These are phyloP conservation scores for Pistacia integerrima DNA, from an alignment of 345 rosid genomes.

Conservation along the genomic window DNA sequence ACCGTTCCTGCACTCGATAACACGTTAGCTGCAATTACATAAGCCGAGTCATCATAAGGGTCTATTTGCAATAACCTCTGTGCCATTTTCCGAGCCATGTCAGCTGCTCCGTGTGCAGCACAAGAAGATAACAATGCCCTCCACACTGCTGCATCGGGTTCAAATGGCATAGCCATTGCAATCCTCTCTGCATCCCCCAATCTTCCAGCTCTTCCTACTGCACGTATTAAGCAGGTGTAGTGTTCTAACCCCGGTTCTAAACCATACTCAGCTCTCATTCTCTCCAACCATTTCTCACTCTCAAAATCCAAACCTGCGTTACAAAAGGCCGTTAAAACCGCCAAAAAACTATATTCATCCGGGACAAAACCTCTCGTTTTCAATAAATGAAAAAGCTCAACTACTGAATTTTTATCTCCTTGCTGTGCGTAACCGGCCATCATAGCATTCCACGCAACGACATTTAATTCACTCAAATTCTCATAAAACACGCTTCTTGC, in stretches of 20 bases:
- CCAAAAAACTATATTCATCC: slow-evolving; percentile 45
- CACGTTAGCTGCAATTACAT: slow-evolving; percentile 35
- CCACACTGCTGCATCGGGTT: slow-evolving; percentile 55
- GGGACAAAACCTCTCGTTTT: slow-evolving; percentile 32
- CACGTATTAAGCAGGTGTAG: slow-evolving; percentile 41
- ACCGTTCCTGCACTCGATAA: slow-evolving; percentile 35
- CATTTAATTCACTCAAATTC: slow-evolving; percentile 33
- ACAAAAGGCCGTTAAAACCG: slow-evolving; percentile 38
- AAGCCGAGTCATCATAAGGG: slow-evolving; percentile 42
- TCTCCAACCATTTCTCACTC: slow-evolving; percentile 38
- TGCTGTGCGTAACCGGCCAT: slow-evolving; percentile 52
- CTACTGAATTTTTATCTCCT: slow-evolving; percentile 35
- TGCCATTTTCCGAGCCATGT: slow-evolving; percentile 34
- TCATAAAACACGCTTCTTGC: slow-evolving; percentile 46
- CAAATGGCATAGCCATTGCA: slow-evolving; percentile 38
- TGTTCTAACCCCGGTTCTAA: slow-evolving; percentile 47
- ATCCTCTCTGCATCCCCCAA: slow-evolving; percentile 41
- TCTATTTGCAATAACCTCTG: slow-evolving; percentile 34
- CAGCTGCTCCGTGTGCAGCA: slow-evolving; percentile 30
- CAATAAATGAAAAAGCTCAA: slow-evolving; percentile 37
- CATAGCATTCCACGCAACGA: slow-evolving; percentile 44
- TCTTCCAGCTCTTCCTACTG: slow-evolving; percentile 37
- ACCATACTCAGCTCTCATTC: slow-evolving; percentile 32
- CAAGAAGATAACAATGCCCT: slow-evolving; percentile 39
- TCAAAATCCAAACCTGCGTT: slow-evolving; percentile 36